Percentiles rank a stretch among this genome's conserved stretches.
phyloP scores from a whole-genome alignment of 2,329 filamentous ascomycete genomes.

The Cladosporium austrohemisphaericum region DNA sequence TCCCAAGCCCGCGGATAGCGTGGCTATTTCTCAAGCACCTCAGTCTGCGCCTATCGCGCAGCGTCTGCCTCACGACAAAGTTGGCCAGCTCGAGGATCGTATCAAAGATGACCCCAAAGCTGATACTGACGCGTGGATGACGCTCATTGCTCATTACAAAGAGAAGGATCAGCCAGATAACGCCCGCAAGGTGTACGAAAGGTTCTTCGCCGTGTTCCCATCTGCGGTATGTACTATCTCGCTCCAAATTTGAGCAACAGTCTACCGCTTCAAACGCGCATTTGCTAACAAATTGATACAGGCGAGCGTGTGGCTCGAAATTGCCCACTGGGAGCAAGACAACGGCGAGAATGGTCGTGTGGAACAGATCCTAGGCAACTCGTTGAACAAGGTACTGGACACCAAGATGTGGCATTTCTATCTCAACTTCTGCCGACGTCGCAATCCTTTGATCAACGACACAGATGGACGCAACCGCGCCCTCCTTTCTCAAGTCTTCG shows the following conservation, averaged over 20 bases:
- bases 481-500: constrained; percentile 80
- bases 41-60: constrained; percentile 29
- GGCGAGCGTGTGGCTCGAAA: constrained; percentile 89
- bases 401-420: constrained; percentile 90
- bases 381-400: constrained; percentile 73
- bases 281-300: constrained; percentile 37
- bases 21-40: constrained; percentile 19
- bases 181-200: constrained; percentile 73
- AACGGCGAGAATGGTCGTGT: constrained; percentile 76
- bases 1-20: constrained; percentile 15
- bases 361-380: constrained; percentile 78
- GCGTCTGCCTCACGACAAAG: constrained; percentile 66
- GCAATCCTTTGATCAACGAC: constrained; percentile 83
- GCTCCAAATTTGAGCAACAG: background rate
- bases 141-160: constrained; percentile 79
- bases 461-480: constrained; percentile 70
- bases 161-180: constrained; percentile 78
- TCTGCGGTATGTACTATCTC: constrained; percentile 67
- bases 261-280: background rate
- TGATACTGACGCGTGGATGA: constrained; percentile 87
- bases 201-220: constrained; percentile 85
- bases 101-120: constrained; percentile 89
- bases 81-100: constrained; percentile 81
- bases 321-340: constrained; percentile 83
- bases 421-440: constrained; percentile 87